These are phyloP conservation scores for Agaricus subrufescens DNA, from an alignment of 768 basidiomycete species.

Conservation along the genomic window DNA sequence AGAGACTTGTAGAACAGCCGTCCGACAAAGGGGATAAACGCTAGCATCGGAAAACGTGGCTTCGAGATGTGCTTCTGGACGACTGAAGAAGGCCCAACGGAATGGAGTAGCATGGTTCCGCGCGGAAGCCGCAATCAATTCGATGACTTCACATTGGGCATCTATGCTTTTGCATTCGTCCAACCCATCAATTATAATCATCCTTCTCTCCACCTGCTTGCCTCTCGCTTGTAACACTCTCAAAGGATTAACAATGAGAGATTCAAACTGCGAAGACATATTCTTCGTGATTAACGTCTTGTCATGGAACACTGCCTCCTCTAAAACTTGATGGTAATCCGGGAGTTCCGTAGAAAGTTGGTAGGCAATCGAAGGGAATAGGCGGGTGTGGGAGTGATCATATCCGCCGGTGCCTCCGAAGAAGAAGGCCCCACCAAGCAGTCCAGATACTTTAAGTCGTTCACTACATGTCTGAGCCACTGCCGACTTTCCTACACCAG, in stretches of 20 bases:
- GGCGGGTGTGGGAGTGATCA: not conserved
- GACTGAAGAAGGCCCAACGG: slow-evolving; percentile 3
- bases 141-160: not conserved
- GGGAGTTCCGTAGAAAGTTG: not conserved
- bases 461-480: slow-evolving; percentile 3
- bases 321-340: not conserved
- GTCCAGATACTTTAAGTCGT: not conserved
- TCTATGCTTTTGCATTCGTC: not conserved
- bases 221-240: not conserved
- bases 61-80: not conserved
- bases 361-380: slow-evolving; percentile 5
- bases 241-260: not conserved
- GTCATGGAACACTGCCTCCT: not conserved
- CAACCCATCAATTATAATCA: not conserved
- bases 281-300: not conserved
- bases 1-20: not conserved
- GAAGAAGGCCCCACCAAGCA: slow-evolving; percentile 9
- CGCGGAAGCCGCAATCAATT: not conserved
- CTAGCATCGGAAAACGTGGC: not conserved
- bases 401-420: not conserved
- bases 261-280: not conserved
- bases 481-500: slow-evolving; percentile 7
- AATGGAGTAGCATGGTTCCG: not conserved
- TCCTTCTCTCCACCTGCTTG: not conserved
- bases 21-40: not conserved